Evolutionary conservation across 2,329 filamentous ascomycete species (phyloP).

Genomic region (Pseudogymnoascus sp.): DNA sequence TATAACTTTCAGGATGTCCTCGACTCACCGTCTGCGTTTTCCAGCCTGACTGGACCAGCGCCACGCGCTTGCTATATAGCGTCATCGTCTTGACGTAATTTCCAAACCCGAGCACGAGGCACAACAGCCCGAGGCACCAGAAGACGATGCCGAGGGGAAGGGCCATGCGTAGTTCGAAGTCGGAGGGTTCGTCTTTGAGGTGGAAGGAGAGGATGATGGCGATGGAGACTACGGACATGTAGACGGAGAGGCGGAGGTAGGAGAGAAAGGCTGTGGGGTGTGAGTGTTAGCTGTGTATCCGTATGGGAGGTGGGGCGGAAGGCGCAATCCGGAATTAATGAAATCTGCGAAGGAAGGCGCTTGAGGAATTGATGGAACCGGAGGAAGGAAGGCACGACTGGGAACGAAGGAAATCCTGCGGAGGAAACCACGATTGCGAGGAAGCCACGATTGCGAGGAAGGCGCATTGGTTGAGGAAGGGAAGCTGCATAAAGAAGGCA

Average conservation of each 20-base stretch:
- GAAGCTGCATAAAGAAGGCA: neutral
- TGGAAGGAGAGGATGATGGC: slow-evolving; percentile 94
- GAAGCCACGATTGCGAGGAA: slow-evolving; percentile 16
- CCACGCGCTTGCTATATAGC: slow-evolving; percentile 69
- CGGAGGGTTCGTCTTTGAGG: slow-evolving; percentile 64
- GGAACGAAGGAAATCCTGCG: neutral
- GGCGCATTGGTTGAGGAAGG: neutral
- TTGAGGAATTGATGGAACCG: neutral
- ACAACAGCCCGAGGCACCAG: slow-evolving; percentile 74
- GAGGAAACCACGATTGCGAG: slow-evolving; percentile 16
- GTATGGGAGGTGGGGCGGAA: slow-evolving; percentile 56
- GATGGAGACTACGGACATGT: slow-evolving; percentile 82
- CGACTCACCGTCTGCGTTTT: slow-evolving; percentile 70
- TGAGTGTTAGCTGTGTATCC: slow-evolving; percentile 31
- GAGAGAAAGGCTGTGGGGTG: slow-evolving; percentile 75
- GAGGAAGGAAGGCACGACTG: neutral
- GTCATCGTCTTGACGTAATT: slow-evolving; percentile 83
- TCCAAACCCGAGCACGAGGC: slow-evolving; percentile 66
- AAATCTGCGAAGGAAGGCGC: neutral
- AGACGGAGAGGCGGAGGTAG: slow-evolving; percentile 81
- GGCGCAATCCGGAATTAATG: slow-evolving; percentile 20
- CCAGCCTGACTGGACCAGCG: slow-evolving; percentile 88
- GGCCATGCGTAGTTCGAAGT: slow-evolving; percentile 68
- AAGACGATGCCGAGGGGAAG: slow-evolving; percentile 81
- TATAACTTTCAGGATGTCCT: slow-evolving; percentile 1